Evolutionary conservation across 2,329 filamentous ascomycete genomes (phyloP).

Genomic region (Fusarium sarcochroum): DNA sequence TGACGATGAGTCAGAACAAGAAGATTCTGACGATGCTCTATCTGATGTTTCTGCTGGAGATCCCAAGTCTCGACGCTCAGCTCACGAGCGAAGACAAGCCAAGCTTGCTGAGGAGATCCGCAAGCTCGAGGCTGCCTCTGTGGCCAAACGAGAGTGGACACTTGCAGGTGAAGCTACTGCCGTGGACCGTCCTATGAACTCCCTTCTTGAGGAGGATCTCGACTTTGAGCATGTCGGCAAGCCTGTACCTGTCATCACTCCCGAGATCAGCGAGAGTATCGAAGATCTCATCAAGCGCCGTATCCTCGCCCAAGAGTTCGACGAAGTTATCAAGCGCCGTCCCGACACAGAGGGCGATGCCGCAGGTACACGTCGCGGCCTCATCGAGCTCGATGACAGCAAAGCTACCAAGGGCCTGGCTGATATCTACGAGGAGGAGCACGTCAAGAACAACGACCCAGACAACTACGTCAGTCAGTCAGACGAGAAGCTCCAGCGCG

Average conservation of each 20-base stretch:
- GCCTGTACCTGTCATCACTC: constrained; percentile 92
- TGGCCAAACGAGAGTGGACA: constrained; percentile 92
- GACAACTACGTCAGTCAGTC: constrained; percentile 83
- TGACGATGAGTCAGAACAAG: constrained; percentile 78
- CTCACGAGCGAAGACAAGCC: constrained; percentile 88
- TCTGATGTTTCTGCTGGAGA: constrained; percentile 78
- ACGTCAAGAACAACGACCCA: constrained; percentile 82
- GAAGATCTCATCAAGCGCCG: constrained; percentile 95
- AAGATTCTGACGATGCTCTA: constrained; percentile 75
- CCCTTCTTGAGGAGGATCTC: constrained; percentile 91
- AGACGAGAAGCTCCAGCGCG: constrained; percentile 84
- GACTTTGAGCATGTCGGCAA: constrained; percentile 97
- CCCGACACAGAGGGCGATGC: constrained; percentile 79
- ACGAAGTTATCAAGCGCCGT: constrained; percentile 87
- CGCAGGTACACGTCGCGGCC: constrained; percentile 74
- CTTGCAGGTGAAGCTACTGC: constrained; percentile 89
- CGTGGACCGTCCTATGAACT: constrained; percentile 87
- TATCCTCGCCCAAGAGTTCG: constrained; percentile 90
- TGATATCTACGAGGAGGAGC: constrained; percentile 94
- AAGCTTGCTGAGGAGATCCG: constrained; percentile 92
- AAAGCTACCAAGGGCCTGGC: constrained; percentile 91
- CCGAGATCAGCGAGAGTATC: constrained; percentile 90
- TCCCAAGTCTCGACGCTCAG: constrained; percentile 80
- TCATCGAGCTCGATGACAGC: constrained; percentile 86
- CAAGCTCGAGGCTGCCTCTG: constrained; percentile 87